These are phyloP conservation scores for Pichia sp. DNA, from an alignment of 1,139 yeast genomes.

Conservation along the genomic window DNA sequence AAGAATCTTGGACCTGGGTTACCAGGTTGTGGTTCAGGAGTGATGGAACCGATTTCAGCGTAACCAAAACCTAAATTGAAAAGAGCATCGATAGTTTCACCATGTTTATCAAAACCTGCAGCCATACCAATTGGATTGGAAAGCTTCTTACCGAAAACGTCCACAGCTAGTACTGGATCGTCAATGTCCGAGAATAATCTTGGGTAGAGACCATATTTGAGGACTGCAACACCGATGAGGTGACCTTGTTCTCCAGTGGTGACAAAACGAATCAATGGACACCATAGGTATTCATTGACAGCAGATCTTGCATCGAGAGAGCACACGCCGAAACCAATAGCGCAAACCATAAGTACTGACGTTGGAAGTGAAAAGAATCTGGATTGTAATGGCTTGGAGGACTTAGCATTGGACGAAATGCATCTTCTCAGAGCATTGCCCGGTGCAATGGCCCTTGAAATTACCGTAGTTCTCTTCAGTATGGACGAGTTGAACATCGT, in stretches of 20 bases:
- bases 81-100: slow-evolving; percentile 83
- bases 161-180: slow-evolving; percentile 47
- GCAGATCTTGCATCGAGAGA: slow-evolving; percentile 72
- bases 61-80: slow-evolving; percentile 77
- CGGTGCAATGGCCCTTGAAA: neutral
- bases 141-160: slow-evolving; percentile 57
- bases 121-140: slow-evolving; percentile 86
- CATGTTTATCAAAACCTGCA: slow-evolving; percentile 94
- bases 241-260: slow-evolving; percentile 87
- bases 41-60: slow-evolving; percentile 89
- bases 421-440: neutral
- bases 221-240: slow-evolving; percentile 57
- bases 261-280: slow-evolving; percentile 66
- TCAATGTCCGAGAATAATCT: slow-evolving; percentile 49
- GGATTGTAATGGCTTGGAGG: slow-evolving; percentile 9
- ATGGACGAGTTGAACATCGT: neutral
- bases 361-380: slow-evolving; percentile 16
- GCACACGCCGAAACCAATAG: slow-evolving; percentile 24
- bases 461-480: neutral
- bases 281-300: slow-evolving; percentile 67
- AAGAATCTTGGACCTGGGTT: slow-evolving; percentile 88
- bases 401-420: neutral
- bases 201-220: slow-evolving; percentile 69
- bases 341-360: slow-evolving; percentile 19
- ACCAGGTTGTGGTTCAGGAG: slow-evolving; percentile 92